Evolutionary conservation across 352 stramenopile genomes (phyloP), one percentile per base, ranked within the genome.

Genomic region (Phytopythium ostracodes): DNA sequence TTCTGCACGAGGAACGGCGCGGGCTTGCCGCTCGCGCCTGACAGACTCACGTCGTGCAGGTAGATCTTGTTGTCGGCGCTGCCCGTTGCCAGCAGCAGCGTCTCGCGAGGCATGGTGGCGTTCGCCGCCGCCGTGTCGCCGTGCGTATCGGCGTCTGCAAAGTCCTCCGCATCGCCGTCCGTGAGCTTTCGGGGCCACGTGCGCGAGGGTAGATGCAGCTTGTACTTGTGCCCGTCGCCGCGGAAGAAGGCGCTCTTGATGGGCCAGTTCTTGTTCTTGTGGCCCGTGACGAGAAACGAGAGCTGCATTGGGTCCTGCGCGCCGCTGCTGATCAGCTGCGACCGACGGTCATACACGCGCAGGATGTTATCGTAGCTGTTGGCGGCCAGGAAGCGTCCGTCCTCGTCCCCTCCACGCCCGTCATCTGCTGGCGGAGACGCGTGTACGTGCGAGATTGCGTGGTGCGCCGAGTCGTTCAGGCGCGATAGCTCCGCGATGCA

Each of bases 251-350:
- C 84, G 65, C 86, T 95, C 64, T 93, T 94, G 62, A 96, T 95
- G 10, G 88, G 88, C 88, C 88, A 96, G 65, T 96, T 95, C 71
- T 94, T 96, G 75, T 94, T 96, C 65, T 92, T 94, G 70, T 96
- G 86, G 52, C 88, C 81, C 36, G 81, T 85, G 22, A 95, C 82
- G 56, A 81, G 86, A 64, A 83, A 91, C 22, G 85, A 77, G 25
- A 95, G 66, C 55, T 93, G 84, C 66, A 95, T 79, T 59, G 88
- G 84, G 60, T 95, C 86, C 44, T 83, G 76, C 24, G 84, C 79
- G 47, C 78, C 67, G 56, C 81, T 83, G 70, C 86, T 89, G 62
- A 95, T 91, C 44, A 95, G 74, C 63, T 93, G 90, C 38, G 83
- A 89, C 38, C 84, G 82, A 25, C 85, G 77, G 58, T 95, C 84